These are phyloP conservation scores for Rhodotorula sp. DNA, from an alignment of 1,284 basidiomycete species.

Conservation along the genomic window DNA sequence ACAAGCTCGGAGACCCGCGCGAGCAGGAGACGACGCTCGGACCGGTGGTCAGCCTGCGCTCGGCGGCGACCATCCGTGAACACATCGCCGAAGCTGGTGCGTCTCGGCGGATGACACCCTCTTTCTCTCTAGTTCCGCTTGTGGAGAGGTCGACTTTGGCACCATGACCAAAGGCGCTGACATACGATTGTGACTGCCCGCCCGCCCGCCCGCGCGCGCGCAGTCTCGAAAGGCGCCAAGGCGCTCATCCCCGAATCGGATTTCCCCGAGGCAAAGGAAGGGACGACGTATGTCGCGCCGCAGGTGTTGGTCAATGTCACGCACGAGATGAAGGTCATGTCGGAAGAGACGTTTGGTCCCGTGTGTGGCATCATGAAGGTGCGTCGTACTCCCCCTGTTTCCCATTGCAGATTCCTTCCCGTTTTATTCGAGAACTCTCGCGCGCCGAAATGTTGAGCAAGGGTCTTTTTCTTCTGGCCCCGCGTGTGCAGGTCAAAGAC, in stretches of 20 bases:
- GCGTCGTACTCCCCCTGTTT: background rate
- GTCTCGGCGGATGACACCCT: slow-evolving; percentile 33
- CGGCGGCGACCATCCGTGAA: slow-evolving; percentile 75
- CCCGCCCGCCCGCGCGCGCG: background rate
- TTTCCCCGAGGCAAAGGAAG: slow-evolving; percentile 67
- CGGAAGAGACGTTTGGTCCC: slow-evolving; percentile 67
- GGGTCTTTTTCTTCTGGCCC: background rate
- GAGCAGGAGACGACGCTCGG: slow-evolving; percentile 72
- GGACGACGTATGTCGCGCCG: slow-evolving; percentile 80
- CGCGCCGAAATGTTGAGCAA: background rate
- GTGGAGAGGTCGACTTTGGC: background rate
- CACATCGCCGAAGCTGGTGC: slow-evolving; percentile 79
- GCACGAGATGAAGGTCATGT: slow-evolving; percentile 93
- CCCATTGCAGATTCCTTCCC: background rate
- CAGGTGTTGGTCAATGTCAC: slow-evolving; percentile 83
- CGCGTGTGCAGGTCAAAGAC: slow-evolving; percentile 60
- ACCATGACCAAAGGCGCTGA: background rate
- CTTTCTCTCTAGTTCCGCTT: background rate
- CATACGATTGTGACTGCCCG: background rate
- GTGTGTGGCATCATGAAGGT: slow-evolving; percentile 87
- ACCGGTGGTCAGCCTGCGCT: slow-evolving; percentile 83
- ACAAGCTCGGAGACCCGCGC: slow-evolving; percentile 82
- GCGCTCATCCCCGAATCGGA: slow-evolving; percentile 67
- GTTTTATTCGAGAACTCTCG: too few species aligned
- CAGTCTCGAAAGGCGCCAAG: slow-evolving; percentile 74